Evolutionary conservation across 2,329 filamentous ascomycete genomes (phyloP), one percentile per base, ranked within the genome.

Genomic region (Aspergillus sp.): DNA sequence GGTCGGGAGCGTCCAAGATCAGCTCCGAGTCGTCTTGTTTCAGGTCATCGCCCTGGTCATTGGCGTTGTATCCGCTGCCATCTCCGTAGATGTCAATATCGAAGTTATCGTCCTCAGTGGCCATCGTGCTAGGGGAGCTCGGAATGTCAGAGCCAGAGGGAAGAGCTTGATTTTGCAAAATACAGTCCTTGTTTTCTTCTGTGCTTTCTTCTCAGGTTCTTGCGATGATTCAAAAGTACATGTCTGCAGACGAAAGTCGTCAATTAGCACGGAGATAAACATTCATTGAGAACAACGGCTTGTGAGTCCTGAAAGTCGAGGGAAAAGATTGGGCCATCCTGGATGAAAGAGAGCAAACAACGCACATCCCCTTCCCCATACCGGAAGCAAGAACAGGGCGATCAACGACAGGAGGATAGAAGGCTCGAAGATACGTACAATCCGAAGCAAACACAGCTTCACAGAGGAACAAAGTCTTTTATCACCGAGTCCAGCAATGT

Each of bases 71-170:
- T 50, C 72, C 67, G 52, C 72, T 71, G 48, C 83, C 82, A 64
- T 86, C 83, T 58, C 83, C 83, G 65, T 86, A 86, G 73, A 87
- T 85, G 69, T 87, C 84, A 76, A 87, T 85, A 63, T 87, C 83
- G 76, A 86, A 86, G 66, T 84, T 85, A 71, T 86, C 83, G 72
- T 86, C 83, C 68, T 85, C 83, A 65, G 81, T 71, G 52, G 76
- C 74, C 76, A 78, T 78, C 52, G 64, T 61, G 67, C 55, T 63
- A 66, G 50, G 67, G 56, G 53, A 53, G 54, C 60, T 55, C 61
- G 56, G 52, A 55, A 57, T 59, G 53, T 65, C 60, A 67, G 64
- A 59, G 62, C 58, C 65, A 58, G 59, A 60, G 61, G 63, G 65
- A 64, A 69, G 69, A 71, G 54, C 62, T 65, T 70, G 61, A 59